Conservation (phyloP, 768 basidiomycete genomes). For the Crepidotus variabilis region DNA sequence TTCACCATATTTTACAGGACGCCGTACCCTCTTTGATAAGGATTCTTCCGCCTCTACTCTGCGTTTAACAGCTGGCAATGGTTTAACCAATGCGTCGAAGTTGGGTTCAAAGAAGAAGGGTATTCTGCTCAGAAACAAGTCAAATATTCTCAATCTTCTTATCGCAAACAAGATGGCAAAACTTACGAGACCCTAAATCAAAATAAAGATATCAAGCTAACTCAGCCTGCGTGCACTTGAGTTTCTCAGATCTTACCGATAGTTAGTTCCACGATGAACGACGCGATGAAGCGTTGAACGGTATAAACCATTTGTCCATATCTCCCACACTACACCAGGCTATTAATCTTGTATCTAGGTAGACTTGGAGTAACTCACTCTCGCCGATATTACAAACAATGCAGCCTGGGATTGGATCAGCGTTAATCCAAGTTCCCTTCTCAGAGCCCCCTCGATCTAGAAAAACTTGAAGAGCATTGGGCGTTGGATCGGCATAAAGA, state of each 20-base stretch:
- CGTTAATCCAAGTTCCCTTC: constrained; percentile 75
- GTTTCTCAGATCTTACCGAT: constrained; percentile 46
- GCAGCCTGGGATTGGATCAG: constrained; percentile 79
- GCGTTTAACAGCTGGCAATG: constrained; percentile 58
- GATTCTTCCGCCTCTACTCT: constrained; percentile 18
- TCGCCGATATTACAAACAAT: constrained; percentile 91
- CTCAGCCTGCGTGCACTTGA: background rate
- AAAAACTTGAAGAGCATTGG: constrained; percentile 80
- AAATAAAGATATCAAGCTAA: background rate
- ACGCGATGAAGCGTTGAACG: constrained; percentile 86
- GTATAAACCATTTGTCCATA: constrained; percentile 88
- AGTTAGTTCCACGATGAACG: constrained; percentile 70
- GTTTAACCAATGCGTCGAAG: constrained; percentile 65
- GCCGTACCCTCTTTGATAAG: constrained; percentile 20
- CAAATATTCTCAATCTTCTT: constrained; percentile 4
- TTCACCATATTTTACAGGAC: constrained; percentile 68
- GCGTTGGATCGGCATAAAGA: constrained; percentile 79
- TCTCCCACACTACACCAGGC: constrained; percentile 73
- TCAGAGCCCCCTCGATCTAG: constrained; percentile 49
- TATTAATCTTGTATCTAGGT: background rate
- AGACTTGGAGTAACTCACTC: constrained; percentile 46
- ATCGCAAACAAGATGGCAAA: background rate
- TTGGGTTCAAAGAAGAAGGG: constrained; percentile 97
- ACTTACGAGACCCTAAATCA: constrained; percentile 67
- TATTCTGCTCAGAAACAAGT: constrained; percentile 39